Percentiles rank a stretch among this genome's conserved stretches.
phyloP scores from a whole-genome alignment of 495 filamentous ascomycete species.

The Penicillium waksmanii region DNA sequence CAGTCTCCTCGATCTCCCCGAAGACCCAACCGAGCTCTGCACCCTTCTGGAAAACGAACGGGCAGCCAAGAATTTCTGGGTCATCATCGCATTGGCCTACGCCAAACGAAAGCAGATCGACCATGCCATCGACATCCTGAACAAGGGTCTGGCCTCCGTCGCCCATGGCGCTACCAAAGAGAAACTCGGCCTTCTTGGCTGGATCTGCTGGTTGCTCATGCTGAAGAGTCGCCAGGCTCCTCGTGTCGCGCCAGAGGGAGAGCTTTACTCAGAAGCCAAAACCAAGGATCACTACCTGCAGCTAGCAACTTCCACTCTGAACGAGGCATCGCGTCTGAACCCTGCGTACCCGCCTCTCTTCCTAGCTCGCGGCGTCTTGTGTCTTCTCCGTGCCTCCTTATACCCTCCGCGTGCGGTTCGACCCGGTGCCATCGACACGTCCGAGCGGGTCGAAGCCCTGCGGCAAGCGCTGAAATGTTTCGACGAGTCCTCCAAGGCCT shows the following conservation, averaged over 20 bases:
- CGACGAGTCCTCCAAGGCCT: constrained; percentile 85
- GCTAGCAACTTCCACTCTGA: constrained; percentile 84
- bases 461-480: constrained; percentile 87
- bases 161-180: constrained; percentile 74
- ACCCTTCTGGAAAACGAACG: constrained; percentile 90
- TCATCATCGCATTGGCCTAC: constrained; percentile 94
- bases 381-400: constrained; percentile 83
- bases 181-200: constrained; percentile 79
- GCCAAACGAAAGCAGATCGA: constrained; percentile 92
- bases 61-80: constrained; percentile 87
- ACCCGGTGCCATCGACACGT: constrained; percentile 64
- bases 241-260: constrained; percentile 67
- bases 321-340: constrained; percentile 92
- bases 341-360: constrained; percentile 86
- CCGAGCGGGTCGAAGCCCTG: constrained; percentile 78
- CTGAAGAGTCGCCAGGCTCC: constrained; percentile 90
- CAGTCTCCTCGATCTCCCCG: constrained; percentile 83
- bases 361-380: constrained; percentile 88
- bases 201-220: constrained; percentile 90
- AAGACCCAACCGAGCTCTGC: constrained; percentile 95
- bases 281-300: constrained; percentile 94
- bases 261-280: constrained; percentile 68
- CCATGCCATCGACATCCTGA: constrained; percentile 91
- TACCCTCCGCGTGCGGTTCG: constrained; percentile 68
- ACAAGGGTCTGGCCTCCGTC: constrained; percentile 77